Conservation (phyloP, 2,329 filamentous ascomycete genomes). For the Scleromitrula shiraiana region DNA sequence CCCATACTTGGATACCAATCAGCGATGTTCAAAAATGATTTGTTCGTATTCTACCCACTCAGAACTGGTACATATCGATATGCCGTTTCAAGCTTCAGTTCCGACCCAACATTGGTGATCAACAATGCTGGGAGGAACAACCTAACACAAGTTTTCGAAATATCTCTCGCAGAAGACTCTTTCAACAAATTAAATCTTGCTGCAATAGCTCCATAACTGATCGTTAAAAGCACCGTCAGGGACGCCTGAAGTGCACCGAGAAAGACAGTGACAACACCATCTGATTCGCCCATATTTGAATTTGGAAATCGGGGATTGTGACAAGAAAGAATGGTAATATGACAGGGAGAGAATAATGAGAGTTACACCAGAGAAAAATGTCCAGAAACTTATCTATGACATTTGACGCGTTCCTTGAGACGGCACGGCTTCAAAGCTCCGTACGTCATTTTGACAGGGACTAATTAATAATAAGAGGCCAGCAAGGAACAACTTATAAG, state of each 20-base stretch:
- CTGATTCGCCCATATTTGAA: not conserved
- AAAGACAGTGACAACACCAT: slow-evolving; percentile 33
- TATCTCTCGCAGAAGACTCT: slow-evolving; percentile 31
- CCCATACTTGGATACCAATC: slow-evolving; percentile 30
- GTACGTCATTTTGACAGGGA: no score
- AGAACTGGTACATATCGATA: slow-evolving; percentile 33
- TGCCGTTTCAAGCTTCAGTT: slow-evolving; percentile 33
- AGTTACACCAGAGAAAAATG: no score
- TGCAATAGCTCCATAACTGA: slow-evolving; percentile 37
- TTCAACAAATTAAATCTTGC: slow-evolving; percentile 34
- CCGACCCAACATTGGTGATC: slow-evolving; percentile 37
- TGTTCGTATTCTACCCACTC: not conserved
- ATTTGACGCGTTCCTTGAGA: no score
- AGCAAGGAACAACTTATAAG: no score
- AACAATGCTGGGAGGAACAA: slow-evolving; percentile 41
- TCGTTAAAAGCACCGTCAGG: slow-evolving; percentile 40
- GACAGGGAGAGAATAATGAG: no score
- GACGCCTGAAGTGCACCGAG: slow-evolving; percentile 39
- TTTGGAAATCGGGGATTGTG: no score
- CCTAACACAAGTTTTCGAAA: slow-evolving; percentile 40
- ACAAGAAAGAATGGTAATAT: no score
- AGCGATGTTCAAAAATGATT: not conserved
- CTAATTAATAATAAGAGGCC: no score
- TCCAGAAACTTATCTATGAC: no score
- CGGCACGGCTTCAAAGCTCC: no score